Percentiles rank a stretch among this genome's conserved stretches.
Conservation (phyloP, 2,329 filamentous ascomycete genomes). For the Ilyonectria destructans region DNA sequence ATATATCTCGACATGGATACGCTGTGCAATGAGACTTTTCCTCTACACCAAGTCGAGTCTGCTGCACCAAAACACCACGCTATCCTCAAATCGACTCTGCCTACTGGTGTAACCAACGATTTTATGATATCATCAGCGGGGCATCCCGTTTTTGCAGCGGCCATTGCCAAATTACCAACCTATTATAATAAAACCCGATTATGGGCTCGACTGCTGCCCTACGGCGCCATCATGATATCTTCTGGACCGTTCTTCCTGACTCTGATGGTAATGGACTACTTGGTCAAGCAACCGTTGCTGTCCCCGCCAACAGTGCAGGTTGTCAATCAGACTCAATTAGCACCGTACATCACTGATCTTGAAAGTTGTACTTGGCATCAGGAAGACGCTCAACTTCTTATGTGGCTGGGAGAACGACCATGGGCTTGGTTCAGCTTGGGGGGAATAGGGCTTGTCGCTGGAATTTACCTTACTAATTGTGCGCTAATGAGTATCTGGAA, state of each 20-base stretch:
- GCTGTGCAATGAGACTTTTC: constrained; percentile 50
- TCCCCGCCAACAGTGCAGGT: constrained; percentile 49
- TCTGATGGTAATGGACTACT: constrained; percentile 83
- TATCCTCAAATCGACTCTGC: constrained; percentile 68
- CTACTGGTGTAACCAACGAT: constrained; percentile 87
- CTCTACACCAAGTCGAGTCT: constrained; percentile 48
- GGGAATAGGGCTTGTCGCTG: constrained; percentile 41
- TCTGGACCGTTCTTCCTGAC: constrained; percentile 84
- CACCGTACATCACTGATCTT: constrained; percentile 55
- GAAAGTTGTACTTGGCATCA: constrained; percentile 64
- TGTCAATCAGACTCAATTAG: constrained; percentile 45
- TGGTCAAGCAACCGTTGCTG: constrained; percentile 62
- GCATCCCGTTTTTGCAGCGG: constrained; percentile 82
- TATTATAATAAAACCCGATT: constrained; percentile 73
- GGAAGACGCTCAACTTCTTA: constrained; percentile 62
- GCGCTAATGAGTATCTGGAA: neutral
- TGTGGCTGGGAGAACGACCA: constrained; percentile 62
- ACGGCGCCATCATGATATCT: constrained; percentile 86
- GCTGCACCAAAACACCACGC: constrained; percentile 45
- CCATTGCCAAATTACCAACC: constrained; percentile 75
- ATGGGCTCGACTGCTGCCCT: constrained; percentile 75
- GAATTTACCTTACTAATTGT: constrained; percentile 38
- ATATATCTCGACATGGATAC: constrained; percentile 77
- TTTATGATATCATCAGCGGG: constrained; percentile 82
- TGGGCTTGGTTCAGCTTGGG: constrained; percentile 54